phyloP scores from a whole-genome alignment of 2,329 filamentous ascomycete genomes.

The Cephalotrichum gorgonifer region DNA sequence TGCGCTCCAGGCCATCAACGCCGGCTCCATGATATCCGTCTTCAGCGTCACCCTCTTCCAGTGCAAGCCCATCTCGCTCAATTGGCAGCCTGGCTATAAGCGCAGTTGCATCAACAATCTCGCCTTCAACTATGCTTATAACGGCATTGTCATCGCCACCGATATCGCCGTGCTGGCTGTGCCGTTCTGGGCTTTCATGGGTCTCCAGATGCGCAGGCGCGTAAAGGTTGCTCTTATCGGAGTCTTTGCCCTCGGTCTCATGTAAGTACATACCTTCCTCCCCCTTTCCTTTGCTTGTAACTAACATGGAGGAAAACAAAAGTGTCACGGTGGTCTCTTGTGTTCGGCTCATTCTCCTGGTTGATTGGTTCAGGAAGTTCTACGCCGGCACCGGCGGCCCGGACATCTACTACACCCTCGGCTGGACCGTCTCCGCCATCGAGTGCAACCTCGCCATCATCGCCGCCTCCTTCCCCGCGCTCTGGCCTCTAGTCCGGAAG shows the following conservation, averaged over 20 bases:
- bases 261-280: constrained; percentile 10
- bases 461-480: constrained; percentile 23
- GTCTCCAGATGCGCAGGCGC: constrained; percentile 19
- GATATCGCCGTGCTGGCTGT: constrained; percentile 22
- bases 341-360: constrained; percentile 16
- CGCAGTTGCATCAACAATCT: constrained; percentile 18
- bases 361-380: constrained; percentile 12
- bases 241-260: constrained; percentile 20
- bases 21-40: constrained; percentile 17
- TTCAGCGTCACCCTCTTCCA: constrained; percentile 23
- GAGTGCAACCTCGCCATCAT: constrained; percentile 28
- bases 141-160: constrained; percentile 21
- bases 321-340: constrained; percentile 16
- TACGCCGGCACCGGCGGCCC: constrained; percentile 7
- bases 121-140: constrained; percentile 17
- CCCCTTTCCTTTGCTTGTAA: neutral
- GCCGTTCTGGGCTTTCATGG: constrained; percentile 23
- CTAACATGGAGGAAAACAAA: constrained; percentile 1
- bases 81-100: constrained; percentile 13
- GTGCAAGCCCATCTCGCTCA: constrained; percentile 19
- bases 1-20: constrained; percentile 19
- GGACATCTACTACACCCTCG: constrained; percentile 11
- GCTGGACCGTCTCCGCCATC: constrained; percentile 19
- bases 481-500: constrained; percentile 24
- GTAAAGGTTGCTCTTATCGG: constrained; percentile 22